phyloP scores from a whole-genome alignment of 1,284 basidiomycete genomes.

The Ustilago bromivora region DNA sequence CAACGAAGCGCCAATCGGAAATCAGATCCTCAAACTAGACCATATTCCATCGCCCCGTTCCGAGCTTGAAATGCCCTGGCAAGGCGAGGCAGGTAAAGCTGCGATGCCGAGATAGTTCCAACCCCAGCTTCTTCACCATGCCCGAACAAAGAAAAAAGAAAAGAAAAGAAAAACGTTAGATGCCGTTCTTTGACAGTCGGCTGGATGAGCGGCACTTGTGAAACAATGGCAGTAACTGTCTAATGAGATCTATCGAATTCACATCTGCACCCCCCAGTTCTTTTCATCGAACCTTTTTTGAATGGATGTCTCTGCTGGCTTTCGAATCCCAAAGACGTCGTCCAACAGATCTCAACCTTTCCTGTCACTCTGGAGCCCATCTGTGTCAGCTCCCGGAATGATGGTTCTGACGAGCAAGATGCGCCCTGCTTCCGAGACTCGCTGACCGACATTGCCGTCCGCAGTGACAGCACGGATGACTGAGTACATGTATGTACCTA shows the following conservation, averaged over 20 bases:
- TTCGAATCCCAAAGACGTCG: background rate
- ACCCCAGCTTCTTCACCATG: background rate
- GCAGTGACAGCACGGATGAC: background rate
- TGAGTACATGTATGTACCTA: background rate
- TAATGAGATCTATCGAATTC: background rate
- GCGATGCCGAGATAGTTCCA: background rate
- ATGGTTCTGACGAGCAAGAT: background rate
- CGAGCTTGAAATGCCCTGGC: background rate
- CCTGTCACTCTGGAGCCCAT: background rate
- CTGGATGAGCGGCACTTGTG: background rate
- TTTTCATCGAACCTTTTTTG: constrained; percentile 1
- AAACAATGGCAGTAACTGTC: background rate
- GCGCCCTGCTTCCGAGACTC: background rate
- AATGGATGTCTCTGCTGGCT: background rate
- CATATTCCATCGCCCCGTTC: background rate
- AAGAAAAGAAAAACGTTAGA: background rate
- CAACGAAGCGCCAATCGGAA: background rate
- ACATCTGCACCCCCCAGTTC: background rate
- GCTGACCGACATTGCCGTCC: background rate
- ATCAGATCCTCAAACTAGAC: background rate
- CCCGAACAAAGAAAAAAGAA: background rate
- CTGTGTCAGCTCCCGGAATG: background rate
- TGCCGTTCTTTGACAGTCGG: background rate
- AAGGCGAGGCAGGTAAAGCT: background rate
- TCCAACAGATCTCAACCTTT: background rate